A percentile compares a stretch with the other conserved stretches of the same genome.
Evolutionary conservation across 2,329 filamentous ascomycete species (phyloP).

Genomic region (Penicillium verrucosum): DNA sequence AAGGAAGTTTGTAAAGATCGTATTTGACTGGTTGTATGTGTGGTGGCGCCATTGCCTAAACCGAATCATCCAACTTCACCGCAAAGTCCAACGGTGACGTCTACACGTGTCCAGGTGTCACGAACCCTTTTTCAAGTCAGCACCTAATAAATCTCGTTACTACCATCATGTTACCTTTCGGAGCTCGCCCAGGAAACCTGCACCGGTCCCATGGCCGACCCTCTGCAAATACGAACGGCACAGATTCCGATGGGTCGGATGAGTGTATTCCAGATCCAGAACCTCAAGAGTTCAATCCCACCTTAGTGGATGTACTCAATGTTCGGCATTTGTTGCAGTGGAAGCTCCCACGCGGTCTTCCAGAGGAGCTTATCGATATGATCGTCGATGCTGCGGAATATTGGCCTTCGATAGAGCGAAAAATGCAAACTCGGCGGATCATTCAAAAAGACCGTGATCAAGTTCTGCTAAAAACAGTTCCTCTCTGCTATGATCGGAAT

Average conservation of each 20-base stretch:
- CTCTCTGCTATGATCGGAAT: slow-evolving; percentile 35
- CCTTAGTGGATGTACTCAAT: slow-evolving; percentile 33
- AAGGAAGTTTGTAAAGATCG: background rate
- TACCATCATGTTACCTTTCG: slow-evolving; percentile 4
- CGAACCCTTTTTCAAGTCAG: background rate
- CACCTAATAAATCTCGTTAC: background rate
- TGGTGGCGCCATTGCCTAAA: background rate
- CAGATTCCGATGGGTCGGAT: background rate
- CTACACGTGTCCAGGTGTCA: background rate
- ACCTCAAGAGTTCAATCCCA: slow-evolving; percentile 24
- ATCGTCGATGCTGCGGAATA: slow-evolving; percentile 41
- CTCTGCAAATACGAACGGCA: background rate
- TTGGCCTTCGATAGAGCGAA: slow-evolving; percentile 28
- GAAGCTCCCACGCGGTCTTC: slow-evolving; percentile 28
- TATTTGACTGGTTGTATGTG: background rate
- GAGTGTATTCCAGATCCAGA: background rate
- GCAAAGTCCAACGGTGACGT: background rate
- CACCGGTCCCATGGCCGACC: background rate
- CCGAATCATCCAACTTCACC: background rate
- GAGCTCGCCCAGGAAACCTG: background rate
- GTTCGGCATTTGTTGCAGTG: slow-evolving; percentile 33
- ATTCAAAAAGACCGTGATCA: slow-evolving; percentile 35
- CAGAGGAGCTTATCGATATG: slow-evolving; percentile 39
- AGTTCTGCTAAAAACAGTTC: slow-evolving; percentile 34
- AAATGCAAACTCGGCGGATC: slow-evolving; percentile 18